A percentile compares a stretch with the other conserved stretches of the same genome.
Conservation (phyloP, 345 rosid genomes). For the Pistacia vera region DNA sequence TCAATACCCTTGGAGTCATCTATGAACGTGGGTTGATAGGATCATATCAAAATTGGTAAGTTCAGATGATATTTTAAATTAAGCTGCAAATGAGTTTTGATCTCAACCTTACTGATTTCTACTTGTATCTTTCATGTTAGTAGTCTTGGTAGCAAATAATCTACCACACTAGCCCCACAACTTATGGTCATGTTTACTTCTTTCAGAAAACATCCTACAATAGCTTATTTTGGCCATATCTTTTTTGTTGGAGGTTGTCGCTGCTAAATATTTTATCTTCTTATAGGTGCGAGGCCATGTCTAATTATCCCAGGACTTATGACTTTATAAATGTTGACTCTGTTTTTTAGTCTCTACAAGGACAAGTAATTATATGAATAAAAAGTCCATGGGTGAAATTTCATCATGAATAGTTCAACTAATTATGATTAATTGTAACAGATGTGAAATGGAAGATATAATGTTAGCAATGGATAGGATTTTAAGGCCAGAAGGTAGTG, state of each 20-base stretch:
- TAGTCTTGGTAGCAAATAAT: slow-evolving; percentile 4
- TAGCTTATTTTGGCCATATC: neutral
- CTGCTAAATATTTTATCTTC: neutral
- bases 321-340: slow-evolving; percentile 86
- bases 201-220: neutral
- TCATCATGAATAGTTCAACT: too few species aligned
- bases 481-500: slow-evolving; percentile 82
- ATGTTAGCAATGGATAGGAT: slow-evolving; percentile 89
- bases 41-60: slow-evolving; percentile 87
- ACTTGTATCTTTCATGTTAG: neutral
- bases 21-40: slow-evolving; percentile 91
- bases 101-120: neutral
- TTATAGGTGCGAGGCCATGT: slow-evolving; percentile 86
- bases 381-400: neutral
- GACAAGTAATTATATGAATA: slow-evolving; percentile 36
- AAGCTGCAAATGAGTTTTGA: neutral
- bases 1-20: slow-evolving; percentile 76
- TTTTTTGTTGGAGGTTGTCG: neutral
- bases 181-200: neutral
- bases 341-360: slow-evolving; percentile 63
- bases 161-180: neutral
- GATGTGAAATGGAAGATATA: slow-evolving; percentile 76
- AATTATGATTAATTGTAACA: slow-evolving; percentile 14
- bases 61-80: neutral
- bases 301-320: slow-evolving; percentile 94